Conservation (phyloP, 495 filamentous ascomycete genomes). For the Hyphodiscus hymeniophilus region DNA sequence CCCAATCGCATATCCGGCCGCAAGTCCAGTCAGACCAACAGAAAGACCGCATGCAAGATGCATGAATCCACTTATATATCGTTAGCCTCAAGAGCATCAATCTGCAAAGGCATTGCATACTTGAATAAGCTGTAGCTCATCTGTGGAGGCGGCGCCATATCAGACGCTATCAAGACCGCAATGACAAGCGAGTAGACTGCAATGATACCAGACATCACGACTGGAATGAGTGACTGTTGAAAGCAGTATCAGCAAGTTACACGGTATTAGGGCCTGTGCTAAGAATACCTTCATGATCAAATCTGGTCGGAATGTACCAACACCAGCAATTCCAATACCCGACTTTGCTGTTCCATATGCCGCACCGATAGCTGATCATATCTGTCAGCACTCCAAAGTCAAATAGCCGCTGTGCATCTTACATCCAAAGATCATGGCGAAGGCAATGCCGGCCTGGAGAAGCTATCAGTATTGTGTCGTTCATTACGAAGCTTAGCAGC, state of each 20-base stretch:
- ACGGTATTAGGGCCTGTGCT: background rate
- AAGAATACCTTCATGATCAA: slow-evolving; percentile 89
- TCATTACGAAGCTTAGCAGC: slow-evolving; percentile 21
- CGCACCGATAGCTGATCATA: slow-evolving; percentile 66
- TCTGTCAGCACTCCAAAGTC: slow-evolving; percentile 9
- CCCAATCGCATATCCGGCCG: slow-evolving; percentile 96
- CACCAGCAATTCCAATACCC: slow-evolving; percentile 91
- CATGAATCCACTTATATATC: slow-evolving; percentile 62
- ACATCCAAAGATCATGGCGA: slow-evolving; percentile 95
- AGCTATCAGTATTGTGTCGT: slow-evolving; percentile 28
- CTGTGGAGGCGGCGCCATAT: slow-evolving; percentile 58
- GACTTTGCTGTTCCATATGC: slow-evolving; percentile 97
- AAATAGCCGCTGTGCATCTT: slow-evolving; percentile 31
- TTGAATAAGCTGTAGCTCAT: slow-evolving; percentile 72
- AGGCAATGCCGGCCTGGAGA: slow-evolving; percentile 71
- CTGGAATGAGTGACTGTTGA: slow-evolving; percentile 76
- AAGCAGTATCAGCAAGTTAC: no score
- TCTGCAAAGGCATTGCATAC: slow-evolving; percentile 36
- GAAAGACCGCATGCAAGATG: slow-evolving; percentile 87
- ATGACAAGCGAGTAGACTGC: slow-evolving; percentile 97
- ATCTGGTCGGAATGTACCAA: slow-evolving; percentile 86
- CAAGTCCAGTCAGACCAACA: slow-evolving; percentile 84
- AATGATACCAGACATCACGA: slow-evolving; percentile 99
- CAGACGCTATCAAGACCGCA: slow-evolving; percentile 84
- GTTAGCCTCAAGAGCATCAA: slow-evolving; percentile 6